Conservation (phyloP, 2,329 filamentous ascomycete species). For the Epichloe uncinata region DNA sequence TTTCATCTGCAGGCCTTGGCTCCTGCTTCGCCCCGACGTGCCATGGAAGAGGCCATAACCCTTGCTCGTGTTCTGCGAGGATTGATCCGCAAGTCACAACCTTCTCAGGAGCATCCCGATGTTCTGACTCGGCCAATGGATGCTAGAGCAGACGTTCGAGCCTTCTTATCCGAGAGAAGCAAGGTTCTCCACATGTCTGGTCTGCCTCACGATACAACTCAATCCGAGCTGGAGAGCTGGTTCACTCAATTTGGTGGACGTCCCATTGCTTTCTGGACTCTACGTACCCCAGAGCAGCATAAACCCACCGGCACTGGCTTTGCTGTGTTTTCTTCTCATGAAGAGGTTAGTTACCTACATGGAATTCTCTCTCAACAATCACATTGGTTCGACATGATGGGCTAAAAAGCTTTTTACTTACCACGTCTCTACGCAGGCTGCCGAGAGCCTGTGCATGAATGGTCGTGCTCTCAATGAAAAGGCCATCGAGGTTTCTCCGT, state of each 20-base stretch:
- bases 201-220: conserved; percentile 92
- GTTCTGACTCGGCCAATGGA: conserved; percentile 93
- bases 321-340: conserved; percentile 95
- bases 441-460: conserved; percentile 98
- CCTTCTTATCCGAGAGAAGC: conserved; percentile 89
- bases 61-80: conserved; percentile 84
- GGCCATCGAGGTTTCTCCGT: conserved; percentile 96
- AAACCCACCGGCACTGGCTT: conserved; percentile 99
- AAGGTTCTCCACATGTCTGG: conserved; percentile 98
- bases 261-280: conserved; percentile 97
- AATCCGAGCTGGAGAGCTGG: conserved; percentile 98
- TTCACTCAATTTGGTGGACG: conserved; percentile 97
- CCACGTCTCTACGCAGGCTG: conserved; percentile 46
- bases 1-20: conserved; percentile 96
- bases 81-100: conserved; percentile 91
- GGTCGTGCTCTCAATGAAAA: conserved; percentile 96
- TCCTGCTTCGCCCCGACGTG: conserved; percentile 85
- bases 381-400: no score
- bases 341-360: conserved; percentile 59
- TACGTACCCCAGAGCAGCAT: conserved; percentile 94
- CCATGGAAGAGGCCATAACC: conserved; percentile 95
- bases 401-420: background rate
- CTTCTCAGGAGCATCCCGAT: conserved; percentile 83
- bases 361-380: background rate
- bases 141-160: conserved; percentile 87